Evolutionary conservation across 2,329 filamentous ascomycete genomes (phyloP), one percentile per base, ranked within the genome.

Genomic region (Diaporthe humulicola): DNA sequence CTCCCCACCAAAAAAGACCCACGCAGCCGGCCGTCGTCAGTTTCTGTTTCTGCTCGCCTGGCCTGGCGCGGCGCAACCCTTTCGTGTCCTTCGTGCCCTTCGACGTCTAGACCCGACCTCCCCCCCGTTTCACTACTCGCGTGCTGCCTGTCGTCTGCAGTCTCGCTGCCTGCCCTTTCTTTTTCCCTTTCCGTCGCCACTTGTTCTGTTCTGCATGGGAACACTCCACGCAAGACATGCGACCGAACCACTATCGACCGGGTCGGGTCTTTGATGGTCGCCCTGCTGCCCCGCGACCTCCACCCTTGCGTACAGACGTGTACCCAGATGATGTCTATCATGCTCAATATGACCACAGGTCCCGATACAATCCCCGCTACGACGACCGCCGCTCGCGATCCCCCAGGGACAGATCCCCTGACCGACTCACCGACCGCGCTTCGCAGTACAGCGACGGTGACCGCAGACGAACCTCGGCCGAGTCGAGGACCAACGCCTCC

Each of bases 381-480:
- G 91, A 92, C 81, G 87, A 88, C 81, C 90, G 88, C 81, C 90
- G 88, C 84, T 93, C 91, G 77, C 89, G 91, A 81, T 93, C 89
- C 79, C 88, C 90, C 76, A 88, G 93, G 80, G 93, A 95, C 80
- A 89, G 93, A 78, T 95, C 93, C 36, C 92, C 93, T 67, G 91
- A 91, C 78, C 90, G 92, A 75, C 95, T 88, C 75, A 82, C 81
- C 76, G 88, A 91, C 76, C 86, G 89, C 73, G 84, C 82, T 30
- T 86, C 88, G 12, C 87, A 89, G 77, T 91, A 90, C 77, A 85
- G 86, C 79, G 90, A 95, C 79, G 88, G 88, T 77, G 94, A 96
- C 81, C 90, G 93, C 76, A 90, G 94, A 73, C 90, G 93, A 69
- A 92, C 92, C n/a, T 90, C 88, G 2, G 87, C 87, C 71, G 91